These are phyloP conservation scores for Ceratocystis huliohia DNA, from an alignment of 2,329 filamentous ascomycete genomes.

Conservation along the genomic window DNA sequence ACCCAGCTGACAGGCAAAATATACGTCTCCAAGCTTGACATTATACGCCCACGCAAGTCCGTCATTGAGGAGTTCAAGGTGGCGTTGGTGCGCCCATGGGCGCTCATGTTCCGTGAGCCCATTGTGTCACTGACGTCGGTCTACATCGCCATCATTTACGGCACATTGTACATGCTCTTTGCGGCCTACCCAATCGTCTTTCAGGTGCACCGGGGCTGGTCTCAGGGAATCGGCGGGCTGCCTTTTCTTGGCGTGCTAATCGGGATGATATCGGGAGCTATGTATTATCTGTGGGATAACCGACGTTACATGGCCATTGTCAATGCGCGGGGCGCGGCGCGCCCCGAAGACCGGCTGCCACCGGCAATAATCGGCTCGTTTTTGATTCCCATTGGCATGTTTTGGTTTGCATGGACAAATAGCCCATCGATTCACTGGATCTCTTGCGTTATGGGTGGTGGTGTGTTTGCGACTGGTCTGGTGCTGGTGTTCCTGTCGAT, in stretches of 20 bases:
- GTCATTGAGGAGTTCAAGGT: conserved; percentile 40
- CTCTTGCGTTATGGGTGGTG: conserved; percentile 35
- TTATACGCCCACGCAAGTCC: conserved; percentile 32
- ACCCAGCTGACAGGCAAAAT: conserved; percentile 41
- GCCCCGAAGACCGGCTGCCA: conserved; percentile 51
- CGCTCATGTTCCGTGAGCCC: conserved; percentile 52
- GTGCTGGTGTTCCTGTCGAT: conserved; percentile 54
- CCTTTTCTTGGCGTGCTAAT: conserved; percentile 52
- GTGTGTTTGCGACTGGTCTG: conserved; percentile 42
- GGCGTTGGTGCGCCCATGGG: conserved; percentile 49
- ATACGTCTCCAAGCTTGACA: conserved; percentile 40
- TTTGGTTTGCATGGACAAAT: conserved; percentile 56
- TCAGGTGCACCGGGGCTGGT: conserved; percentile 45
- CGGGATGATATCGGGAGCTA: conserved; percentile 47
- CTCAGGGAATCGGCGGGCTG: conserved; percentile 44
- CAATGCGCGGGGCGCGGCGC: conserved; percentile 41
- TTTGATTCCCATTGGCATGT: conserved; percentile 46
- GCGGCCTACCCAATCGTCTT: conserved; percentile 50
- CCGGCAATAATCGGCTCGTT: conserved; percentile 47
- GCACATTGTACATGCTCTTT: conserved; percentile 43
- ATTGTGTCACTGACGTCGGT: conserved; percentile 51
- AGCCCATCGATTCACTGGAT: conserved; percentile 44
- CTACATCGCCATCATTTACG: conserved; percentile 50
- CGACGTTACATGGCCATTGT: conserved; percentile 37
- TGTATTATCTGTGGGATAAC: conserved; percentile 42